A percentile compares a stretch with the other conserved stretches of the same genome.
Conservation (phyloP, 2,329 filamentous ascomycete genomes). For the Ophiognomonia clavigignenti-juglandacearum region DNA sequence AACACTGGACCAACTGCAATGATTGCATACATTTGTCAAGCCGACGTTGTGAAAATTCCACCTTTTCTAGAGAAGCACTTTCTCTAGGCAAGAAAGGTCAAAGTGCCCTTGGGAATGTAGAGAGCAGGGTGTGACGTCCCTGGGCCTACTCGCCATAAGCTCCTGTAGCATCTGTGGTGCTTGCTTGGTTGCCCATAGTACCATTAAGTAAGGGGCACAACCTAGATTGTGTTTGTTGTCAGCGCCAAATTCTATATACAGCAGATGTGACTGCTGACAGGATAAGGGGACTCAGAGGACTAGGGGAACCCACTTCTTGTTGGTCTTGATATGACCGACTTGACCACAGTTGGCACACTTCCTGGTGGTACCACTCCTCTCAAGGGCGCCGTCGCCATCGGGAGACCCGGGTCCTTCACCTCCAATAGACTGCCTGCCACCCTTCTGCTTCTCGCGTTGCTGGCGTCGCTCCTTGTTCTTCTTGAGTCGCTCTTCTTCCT, state of each 20-base stretch:
- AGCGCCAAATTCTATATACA: too few species aligned
- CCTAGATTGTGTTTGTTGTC: background rate
- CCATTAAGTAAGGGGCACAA: conserved; percentile 17
- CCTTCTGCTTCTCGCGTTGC: conserved; percentile 86
- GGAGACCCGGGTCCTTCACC: conserved; percentile 33
- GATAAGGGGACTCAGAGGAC: too few species aligned
- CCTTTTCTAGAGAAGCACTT: too few species aligned
- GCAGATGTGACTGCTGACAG: too few species aligned
- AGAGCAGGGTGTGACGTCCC: background rate
- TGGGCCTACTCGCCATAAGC: conserved; percentile 10
- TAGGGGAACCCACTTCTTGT: conserved; percentile 74
- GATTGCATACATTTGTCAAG: too few species aligned
- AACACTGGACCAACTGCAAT: too few species aligned
- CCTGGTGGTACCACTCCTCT: conserved; percentile 65
- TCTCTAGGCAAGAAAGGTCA: background rate
- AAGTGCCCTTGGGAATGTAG: background rate
- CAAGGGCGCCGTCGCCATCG: conserved; percentile 33
- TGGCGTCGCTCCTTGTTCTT: conserved; percentile 89
- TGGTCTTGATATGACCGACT: conserved; percentile 97
- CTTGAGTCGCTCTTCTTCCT: conserved; percentile 77
- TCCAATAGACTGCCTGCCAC: conserved; percentile 5
- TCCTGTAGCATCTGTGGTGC: conserved; percentile 11
- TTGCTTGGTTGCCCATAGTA: conserved; percentile 12
- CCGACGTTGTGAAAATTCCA: too few species aligned
- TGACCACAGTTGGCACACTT: conserved; percentile 98